Evolutionary conservation across 106 monocot species (phyloP), one percentile per base, ranked within the genome.

Genomic region (Dioscorea alata): DNA sequence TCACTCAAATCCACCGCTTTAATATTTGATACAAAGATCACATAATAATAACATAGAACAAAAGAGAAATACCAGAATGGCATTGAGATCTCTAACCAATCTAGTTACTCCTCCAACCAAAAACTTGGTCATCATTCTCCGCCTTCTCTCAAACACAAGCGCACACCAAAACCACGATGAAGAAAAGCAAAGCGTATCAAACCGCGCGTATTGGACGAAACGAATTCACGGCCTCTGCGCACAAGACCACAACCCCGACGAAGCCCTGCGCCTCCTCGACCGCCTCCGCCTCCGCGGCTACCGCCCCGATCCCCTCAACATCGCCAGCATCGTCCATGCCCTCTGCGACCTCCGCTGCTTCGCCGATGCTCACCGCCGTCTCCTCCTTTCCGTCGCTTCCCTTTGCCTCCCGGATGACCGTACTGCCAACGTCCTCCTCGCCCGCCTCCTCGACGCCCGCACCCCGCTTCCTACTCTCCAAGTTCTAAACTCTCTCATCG

Each of bases 351-450:
- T 75, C 50, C 56, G 74, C 66, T 82, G 89, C 71, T 83, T 68
- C 52, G 58, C 61, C 56, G 97, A 99, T 66, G 97, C 92, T 62
- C 92, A 83, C 85, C 81, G 69, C 57, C 97, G 87, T 68, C 79
- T 87, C 57, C 74, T 83, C 50, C 78, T 96, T 60, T 67, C 79
- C 24, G 15, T 64, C 57, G 6, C 67, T 68, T 8, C 82, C 33
- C 63, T 51, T 6, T 72, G 72, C 67, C 21, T 86, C 57, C 87
- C 81, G 13, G 82, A 86, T 73, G 75, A 78, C 49, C 88, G 76
- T 71, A 74, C 78, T 13, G 62, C 76, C 75, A 87, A 89, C 33
- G 67, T 71, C 31, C 72, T 90, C 23, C 15, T 99, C 52, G 64
- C 87, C 34, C 80, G 80, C 71, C 89, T 92, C 72, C 86, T 99